phyloP scores from a whole-genome alignment of 495 filamentous ascomycete genomes.

The Hypoxylon fragiforme region DNA sequence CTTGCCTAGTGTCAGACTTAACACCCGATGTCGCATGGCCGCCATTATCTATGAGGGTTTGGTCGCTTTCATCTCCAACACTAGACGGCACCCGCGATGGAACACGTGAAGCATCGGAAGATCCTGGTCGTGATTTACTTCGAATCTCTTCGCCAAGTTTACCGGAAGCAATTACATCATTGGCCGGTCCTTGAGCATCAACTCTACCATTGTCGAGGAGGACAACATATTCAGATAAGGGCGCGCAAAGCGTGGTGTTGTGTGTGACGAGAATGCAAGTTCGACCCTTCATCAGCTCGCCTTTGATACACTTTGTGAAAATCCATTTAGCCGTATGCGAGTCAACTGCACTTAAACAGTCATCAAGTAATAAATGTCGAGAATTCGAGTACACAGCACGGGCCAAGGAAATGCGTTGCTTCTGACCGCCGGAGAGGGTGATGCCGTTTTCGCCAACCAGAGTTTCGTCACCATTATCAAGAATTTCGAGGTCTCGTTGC shows the following conservation, averaged over 20 bases:
- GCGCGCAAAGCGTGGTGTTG: constrained; percentile 83
- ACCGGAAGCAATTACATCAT: constrained; percentile 79
- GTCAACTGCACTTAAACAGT: constrained; percentile 97
- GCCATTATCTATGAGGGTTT: constrained; percentile 50
- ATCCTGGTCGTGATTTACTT: constrained; percentile 67
- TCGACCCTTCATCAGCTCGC: constrained; percentile 82
- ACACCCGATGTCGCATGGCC: constrained; percentile 36
- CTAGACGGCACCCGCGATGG: constrained; percentile 76
- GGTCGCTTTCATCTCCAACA: constrained; percentile 56
- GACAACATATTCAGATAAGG: constrained; percentile 76
- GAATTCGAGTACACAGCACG: constrained; percentile 92
- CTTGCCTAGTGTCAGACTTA: constrained; percentile 48
- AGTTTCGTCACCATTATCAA: constrained; percentile 91
- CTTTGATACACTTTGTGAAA: constrained; percentile 87
- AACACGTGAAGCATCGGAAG: constrained; percentile 64
- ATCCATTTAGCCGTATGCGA: constrained; percentile 99
- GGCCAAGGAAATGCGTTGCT: constrained; percentile 94
- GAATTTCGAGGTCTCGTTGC: constrained; percentile 86
- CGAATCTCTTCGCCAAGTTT: constrained; percentile 81
- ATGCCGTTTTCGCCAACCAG: constrained; percentile 98
- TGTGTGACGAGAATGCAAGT: constrained; percentile 98
- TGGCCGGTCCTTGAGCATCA: constrained; percentile 70
- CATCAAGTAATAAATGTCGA: constrained; percentile 86
- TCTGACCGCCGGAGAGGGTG: constrained; percentile 94
- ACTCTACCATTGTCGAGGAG: constrained; percentile 86